Evolutionary conservation across 257 asterid genomes (phyloP), one percentile per base, ranked within the genome.

Genomic region (Ilex asprella): DNA sequence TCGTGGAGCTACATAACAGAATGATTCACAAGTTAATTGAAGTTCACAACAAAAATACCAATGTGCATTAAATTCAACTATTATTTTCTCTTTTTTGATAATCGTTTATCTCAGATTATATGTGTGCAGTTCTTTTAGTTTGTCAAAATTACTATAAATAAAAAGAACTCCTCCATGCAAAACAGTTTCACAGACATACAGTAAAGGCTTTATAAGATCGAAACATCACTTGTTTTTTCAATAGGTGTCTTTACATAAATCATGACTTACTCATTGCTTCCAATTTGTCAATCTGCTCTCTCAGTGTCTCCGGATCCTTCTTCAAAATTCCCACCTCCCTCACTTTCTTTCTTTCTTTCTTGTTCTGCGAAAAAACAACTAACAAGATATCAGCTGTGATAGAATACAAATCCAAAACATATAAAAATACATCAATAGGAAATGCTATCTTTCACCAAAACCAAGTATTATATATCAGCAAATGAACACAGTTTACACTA

Each of bases 311-410:
- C 0, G 97, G 97, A 76, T 90, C 96, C 82, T 90, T 90, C 82
- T 90, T 90, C 84, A 90, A 73, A 61, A 90, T 85, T 29, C 97
- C 97, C 61, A 90, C 97, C 67, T 90, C 97, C 72, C 97, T 84
- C 73, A 90, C 97, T 80, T 87, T 90, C 86, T 90, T 90, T 77
- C 97, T 61, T 76, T 90, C 97, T 81, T 90, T 87, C 78, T 90
- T 90, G 74, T 90, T 89, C 96, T 89, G 85, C 5, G 66, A 39
- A 67, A 62, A 5, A 53, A n/a, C 60, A 62, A 56, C 27, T 29
- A 43, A 56, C 62, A 21, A 59, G 53, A 43, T 31, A 47, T 54
- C 64, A 46, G 15, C 30, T n/a, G 44, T 58, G 32, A 27, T 32
- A 58, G 10, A 53, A 12, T 31, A 16, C 44, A 51, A 46, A 43